These are phyloP conservation scores for Sonneratia alba DNA, from an alignment of 345 rosid genomes.

Conservation along the genomic window DNA sequence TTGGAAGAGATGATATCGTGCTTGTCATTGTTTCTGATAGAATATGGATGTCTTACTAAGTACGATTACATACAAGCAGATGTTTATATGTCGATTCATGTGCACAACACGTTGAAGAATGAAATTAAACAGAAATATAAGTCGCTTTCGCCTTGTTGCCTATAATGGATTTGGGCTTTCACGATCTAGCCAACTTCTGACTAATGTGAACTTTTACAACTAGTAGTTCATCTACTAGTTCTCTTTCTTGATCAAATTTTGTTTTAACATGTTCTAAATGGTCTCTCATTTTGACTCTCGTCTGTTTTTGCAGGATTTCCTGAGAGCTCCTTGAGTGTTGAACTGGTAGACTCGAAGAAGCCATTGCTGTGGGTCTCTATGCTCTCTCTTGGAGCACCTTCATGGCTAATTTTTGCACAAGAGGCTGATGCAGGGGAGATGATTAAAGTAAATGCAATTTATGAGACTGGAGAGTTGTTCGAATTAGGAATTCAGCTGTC, in stretches of 20 bases:
- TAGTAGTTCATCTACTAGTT: background rate
- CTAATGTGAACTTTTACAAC: background rate
- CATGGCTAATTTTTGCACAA: conserved; percentile 41
- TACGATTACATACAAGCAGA: background rate
- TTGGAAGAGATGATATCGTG: background rate
- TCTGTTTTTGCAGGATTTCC: conserved; percentile 31
- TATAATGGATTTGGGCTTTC: background rate
- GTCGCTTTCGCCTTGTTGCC: background rate
- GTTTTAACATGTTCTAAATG: background rate
- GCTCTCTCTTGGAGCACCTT: conserved; percentile 38
- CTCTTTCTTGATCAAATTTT: background rate
- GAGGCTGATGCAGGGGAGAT: conserved; percentile 54
- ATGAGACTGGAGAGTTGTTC: conserved; percentile 69
- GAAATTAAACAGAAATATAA: background rate
- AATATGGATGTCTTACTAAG: background rate
- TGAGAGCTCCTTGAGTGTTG: conserved; percentile 20
- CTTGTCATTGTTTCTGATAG: background rate
- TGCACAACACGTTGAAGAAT: background rate
- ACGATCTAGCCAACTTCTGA: background rate
- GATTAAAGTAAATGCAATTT: conserved; percentile 33
- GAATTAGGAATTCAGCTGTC: conserved; percentile 91
- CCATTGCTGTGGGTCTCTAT: conserved; percentile 25
- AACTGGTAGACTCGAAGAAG: conserved; percentile 33
- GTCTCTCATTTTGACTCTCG: background rate
- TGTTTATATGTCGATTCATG: background rate